These are phyloP conservation scores for Asterella californica DNA, from an alignment of 225 moss, liverwort and hornwort genomes.

Conservation along the genomic window DNA sequence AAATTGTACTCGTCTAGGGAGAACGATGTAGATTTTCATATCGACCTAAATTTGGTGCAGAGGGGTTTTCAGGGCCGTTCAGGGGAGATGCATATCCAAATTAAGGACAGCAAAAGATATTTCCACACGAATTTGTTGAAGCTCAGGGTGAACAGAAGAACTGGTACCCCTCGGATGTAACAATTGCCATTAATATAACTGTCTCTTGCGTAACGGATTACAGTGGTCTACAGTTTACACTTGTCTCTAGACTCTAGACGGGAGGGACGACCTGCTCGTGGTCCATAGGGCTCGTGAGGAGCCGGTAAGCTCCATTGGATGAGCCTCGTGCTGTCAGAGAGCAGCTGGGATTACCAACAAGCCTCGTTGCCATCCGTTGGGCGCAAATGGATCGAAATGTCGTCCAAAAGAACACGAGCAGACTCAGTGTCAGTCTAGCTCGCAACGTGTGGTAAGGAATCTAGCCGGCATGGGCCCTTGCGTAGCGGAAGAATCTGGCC, in stretches of 20 bases:
- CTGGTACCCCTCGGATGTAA: too few relatives aligned
- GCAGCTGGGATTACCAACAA: neutral
- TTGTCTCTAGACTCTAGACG: neutral
- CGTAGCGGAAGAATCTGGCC: slow-evolving; percentile 1
- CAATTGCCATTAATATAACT: neutral
- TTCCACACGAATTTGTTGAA: too few relatives aligned
- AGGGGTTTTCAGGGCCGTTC: too few relatives aligned
- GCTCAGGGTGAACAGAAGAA: too few relatives aligned
- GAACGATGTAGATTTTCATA: too few relatives aligned
- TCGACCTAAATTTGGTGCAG: too few relatives aligned
- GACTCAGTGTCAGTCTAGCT: neutral
- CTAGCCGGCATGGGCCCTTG: neutral
- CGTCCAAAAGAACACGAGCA: neutral
- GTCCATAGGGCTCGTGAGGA: neutral
- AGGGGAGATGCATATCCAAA: too few relatives aligned
- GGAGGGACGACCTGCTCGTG: neutral
- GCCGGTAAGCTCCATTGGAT: neutral
- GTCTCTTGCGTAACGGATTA: neutral
- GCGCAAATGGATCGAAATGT: neutral
- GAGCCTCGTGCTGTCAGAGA: neutral
- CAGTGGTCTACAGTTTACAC: neutral
- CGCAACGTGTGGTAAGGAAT: neutral
- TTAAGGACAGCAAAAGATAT: too few relatives aligned
- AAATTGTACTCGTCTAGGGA: too few relatives aligned
- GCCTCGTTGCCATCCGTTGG: neutral